phyloP scores from a whole-genome alignment of 371 early-diverging fungal species.

The Rhizopus delemar region DNA sequence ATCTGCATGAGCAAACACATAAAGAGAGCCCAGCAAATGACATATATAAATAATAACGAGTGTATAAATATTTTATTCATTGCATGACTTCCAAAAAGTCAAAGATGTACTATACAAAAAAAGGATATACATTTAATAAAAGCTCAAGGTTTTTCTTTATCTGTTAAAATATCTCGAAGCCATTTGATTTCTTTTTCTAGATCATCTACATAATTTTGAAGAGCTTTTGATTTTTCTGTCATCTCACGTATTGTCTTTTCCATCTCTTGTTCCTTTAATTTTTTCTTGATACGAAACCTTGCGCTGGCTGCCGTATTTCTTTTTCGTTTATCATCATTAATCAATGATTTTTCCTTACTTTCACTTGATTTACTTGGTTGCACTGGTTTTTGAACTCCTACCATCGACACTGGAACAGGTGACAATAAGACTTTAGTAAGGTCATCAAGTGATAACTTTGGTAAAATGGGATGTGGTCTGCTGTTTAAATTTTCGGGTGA shows the following conservation, averaged over 20 bases:
- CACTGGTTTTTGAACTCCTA: background rate
- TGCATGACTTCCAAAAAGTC: too few relatives aligned
- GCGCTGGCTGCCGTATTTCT: conserved; percentile 94
- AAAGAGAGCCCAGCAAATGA: too few relatives aligned
- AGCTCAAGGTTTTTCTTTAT: conserved; percentile 50
- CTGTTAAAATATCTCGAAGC: conserved; percentile 78
- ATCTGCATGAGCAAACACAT: too few relatives aligned
- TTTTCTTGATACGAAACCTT: conserved; percentile 91
- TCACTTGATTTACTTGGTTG: background rate
- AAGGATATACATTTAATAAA: too few relatives aligned
- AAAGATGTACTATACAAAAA: too few relatives aligned
- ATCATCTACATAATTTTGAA: conserved; percentile 73
- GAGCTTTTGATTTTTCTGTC: conserved; percentile 65
- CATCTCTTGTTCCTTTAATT: conserved; percentile 77
- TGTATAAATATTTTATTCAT: too few relatives aligned
- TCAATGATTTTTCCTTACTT: conserved; percentile 4
- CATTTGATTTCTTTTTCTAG: conserved; percentile 87
- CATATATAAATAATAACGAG: too few relatives aligned
- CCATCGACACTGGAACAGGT: conserved; percentile 3
- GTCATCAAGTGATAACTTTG: conserved; percentile 19
- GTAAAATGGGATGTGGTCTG: conserved; percentile 10
- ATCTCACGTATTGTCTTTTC: conserved; percentile 79
- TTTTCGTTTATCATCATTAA: conserved; percentile 80
- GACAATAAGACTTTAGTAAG: conserved; percentile 5
- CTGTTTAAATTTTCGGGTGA: conserved; percentile 5